Conservation (phyloP, 164 flowering plant genomes). For the Tetracentron sinense region DNA sequence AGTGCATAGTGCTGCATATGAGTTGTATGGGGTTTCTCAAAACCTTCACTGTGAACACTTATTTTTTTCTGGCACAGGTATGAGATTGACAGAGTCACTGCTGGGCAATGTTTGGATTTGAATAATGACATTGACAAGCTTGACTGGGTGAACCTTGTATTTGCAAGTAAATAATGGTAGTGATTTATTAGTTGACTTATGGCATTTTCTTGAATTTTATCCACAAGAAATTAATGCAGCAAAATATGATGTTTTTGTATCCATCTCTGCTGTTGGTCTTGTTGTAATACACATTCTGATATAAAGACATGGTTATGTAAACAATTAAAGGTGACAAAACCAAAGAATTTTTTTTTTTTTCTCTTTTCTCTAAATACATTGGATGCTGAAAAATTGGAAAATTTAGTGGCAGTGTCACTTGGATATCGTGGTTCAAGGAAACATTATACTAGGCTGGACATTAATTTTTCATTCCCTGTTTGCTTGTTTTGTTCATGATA, state of each 20-base stretch:
- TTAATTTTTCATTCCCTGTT: no score
- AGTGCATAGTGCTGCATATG: no score
- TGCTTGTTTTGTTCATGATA: no score
- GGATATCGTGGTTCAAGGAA: no score
- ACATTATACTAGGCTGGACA: no score
- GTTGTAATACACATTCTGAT: slow-evolving; percentile 48
- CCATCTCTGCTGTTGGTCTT: slow-evolving; percentile 55
- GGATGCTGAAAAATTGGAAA: background rate
- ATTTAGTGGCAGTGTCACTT: background rate
- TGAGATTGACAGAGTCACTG: slow-evolving; percentile 65
- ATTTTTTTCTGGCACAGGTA: slow-evolving; percentile 19
- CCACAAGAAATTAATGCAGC: slow-evolving; percentile 69
- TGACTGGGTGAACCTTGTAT: slow-evolving; percentile 41
- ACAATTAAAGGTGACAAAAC: background rate
- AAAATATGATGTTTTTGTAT: slow-evolving; percentile 61
- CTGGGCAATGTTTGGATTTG: slow-evolving; percentile 62
- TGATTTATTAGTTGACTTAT: slow-evolving; percentile 28
- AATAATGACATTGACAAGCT: slow-evolving; percentile 74
- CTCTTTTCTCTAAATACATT: background rate
- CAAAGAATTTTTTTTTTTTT: no score
- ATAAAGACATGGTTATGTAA: slow-evolving; percentile 14
- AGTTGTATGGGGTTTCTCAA: no score
- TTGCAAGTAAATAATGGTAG: background rate
- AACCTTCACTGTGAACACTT: no score
- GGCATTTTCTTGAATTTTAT: slow-evolving; percentile 1